Evolutionary conservation across 1,139 yeast genomes (phyloP), one percentile per base, ranked within the genome.

Genomic region (Pneumocystis murina): DNA sequence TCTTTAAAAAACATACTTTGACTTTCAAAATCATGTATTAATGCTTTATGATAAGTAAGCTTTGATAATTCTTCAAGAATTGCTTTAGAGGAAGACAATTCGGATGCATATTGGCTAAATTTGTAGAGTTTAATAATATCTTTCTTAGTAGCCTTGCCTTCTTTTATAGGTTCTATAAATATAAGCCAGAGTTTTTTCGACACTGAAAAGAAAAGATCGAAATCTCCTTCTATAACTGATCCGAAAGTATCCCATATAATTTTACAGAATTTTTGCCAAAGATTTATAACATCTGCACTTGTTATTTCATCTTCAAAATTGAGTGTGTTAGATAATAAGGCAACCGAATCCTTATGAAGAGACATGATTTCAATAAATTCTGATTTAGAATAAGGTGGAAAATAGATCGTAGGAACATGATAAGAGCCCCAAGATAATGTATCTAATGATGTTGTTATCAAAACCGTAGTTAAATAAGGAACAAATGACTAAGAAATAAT

Each of bases 151-250:
- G 43, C 43, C 16, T 58, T 72, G 71, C 62, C 41, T 43, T 33
- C 48, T 57, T 70, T 72, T 4, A 73, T 73, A 1, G 75, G 72
- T 59, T 71, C 61, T 55, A 68, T 35, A 62, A 63, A 64, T 39
- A 59, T 38, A 48, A 61, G 54, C 14, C 62, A 55, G 60, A 59
- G 59, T 65, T 66, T 20, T 66, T 66, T 10, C 63, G 71, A 12
- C 68, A 67, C 20, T 17, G 60, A 58, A 58, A 38, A 24, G n/a
- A 58, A 40, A 20, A 58, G 28, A 58, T 58, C 43, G 20, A 40
- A 58, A 12, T 58, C 41, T 10, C 60, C 60, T 4, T 58, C 60
- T 58, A 58, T 40, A 58, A 58, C 28, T 48, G 55, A 3, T 28
- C 30, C 16, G 10, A 48, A 48, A 2, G 55, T 48, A 48, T 48